phyloP scores from a whole-genome alignment of 345 rosid species.

The Dovyalis caffra region DNA sequence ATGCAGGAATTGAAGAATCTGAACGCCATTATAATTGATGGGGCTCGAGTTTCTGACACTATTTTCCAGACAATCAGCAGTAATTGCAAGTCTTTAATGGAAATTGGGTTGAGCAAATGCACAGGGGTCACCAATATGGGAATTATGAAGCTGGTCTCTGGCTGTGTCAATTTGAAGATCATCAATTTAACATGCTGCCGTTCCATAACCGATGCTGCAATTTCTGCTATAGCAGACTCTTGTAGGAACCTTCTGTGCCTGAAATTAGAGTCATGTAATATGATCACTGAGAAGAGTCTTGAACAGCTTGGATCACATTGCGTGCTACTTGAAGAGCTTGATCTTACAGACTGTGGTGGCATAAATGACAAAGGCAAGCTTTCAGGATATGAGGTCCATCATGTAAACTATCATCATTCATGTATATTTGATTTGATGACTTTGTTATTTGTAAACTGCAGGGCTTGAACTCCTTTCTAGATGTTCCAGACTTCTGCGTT shows the following conservation, averaged over 20 bases:
- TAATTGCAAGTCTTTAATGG: constrained; percentile 55
- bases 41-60: constrained; percentile 58
- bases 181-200: constrained; percentile 72
- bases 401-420: too few species aligned
- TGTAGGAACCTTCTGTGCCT: constrained; percentile 65
- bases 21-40: constrained; percentile 50
- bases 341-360: constrained; percentile 79
- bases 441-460: constrained; percentile 28
- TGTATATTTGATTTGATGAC: neutral
- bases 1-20: constrained; percentile 60
- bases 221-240: constrained; percentile 64
- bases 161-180: constrained; percentile 54
- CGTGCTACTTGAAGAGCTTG: constrained; percentile 65
- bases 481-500: constrained; percentile 54
- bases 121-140: constrained; percentile 55
- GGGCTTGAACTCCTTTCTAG: constrained; percentile 74
- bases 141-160: constrained; percentile 56
- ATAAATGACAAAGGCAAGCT: constrained; percentile 68
- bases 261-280: constrained; percentile 77
- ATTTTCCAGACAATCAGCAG: constrained; percentile 44
- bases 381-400: neutral
- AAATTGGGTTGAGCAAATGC: constrained; percentile 81
- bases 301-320: constrained; percentile 60
- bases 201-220: constrained; percentile 65
- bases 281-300: constrained; percentile 80